These are phyloP conservation scores for Glonium stellatum DNA, from an alignment of 495 filamentous ascomycete genomes.

Conservation along the genomic window DNA sequence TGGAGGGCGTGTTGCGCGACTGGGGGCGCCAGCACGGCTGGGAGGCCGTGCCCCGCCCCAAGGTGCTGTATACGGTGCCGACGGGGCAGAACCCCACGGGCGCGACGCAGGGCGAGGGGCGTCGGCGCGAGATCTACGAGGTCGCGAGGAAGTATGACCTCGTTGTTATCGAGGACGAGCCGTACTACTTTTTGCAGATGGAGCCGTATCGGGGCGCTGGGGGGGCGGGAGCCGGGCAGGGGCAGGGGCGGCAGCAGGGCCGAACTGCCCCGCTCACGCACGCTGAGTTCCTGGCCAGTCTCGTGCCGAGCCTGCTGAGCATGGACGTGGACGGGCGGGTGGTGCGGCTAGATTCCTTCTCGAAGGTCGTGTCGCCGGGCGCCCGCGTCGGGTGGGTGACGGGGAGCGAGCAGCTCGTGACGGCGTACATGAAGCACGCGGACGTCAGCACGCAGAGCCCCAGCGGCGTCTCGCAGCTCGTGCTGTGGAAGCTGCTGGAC, in stretches of 20 bases:
- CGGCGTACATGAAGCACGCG: constrained; percentile 67
- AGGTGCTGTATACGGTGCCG: constrained; percentile 80
- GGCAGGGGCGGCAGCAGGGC: constrained; percentile 48
- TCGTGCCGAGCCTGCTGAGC: constrained; percentile 56
- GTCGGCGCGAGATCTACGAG: constrained; percentile 64
- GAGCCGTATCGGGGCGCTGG: constrained; percentile 61
- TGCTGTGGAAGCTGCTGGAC: constrained; percentile 83
- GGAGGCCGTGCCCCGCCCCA: constrained; percentile 55
- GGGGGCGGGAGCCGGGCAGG: constrained; percentile 45
- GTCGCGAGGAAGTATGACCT: constrained; percentile 77
- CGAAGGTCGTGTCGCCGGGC: constrained; percentile 59
- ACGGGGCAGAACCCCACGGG: constrained; percentile 92
- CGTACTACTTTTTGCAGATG: constrained; percentile 97
- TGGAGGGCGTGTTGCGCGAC: no score
- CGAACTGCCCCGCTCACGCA: constrained; percentile 58
- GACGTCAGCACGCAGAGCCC: constrained; percentile 80
- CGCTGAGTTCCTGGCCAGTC: constrained; percentile 39
- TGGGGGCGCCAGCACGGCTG: no score
- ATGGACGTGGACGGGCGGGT: constrained; percentile 62
- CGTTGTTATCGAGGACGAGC: constrained; percentile 89
- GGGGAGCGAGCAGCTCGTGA: constrained; percentile 73
- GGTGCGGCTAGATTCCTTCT: constrained; percentile 62
- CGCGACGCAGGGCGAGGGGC: constrained; percentile 61
- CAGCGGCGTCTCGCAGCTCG: constrained; percentile 70
- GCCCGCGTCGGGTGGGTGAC: constrained; percentile 59